Base-by-base conservation (phyloP, 371 early-diverging fungal genomes). In the Apophysomyces variabilis region DNA sequence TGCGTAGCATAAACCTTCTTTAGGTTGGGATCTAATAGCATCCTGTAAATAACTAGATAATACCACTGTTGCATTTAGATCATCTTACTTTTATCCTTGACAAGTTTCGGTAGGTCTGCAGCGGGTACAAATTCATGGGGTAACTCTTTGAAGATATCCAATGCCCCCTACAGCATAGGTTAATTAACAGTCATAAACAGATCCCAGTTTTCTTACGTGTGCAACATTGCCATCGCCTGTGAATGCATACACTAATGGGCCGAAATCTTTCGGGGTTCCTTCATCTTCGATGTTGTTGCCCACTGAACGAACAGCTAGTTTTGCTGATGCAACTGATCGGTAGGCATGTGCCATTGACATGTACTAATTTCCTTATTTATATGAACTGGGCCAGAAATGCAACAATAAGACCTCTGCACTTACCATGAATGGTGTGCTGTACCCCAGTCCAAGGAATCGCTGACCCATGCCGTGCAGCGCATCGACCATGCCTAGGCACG, bases 191-290 rank as follows among this genome's bases (percentile, higher is more conserved):
- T n/a, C 7, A 21, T 9, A 50, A 18, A 50, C 21, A 21, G 3
- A 50, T 21, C 9, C 18, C 18, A 0, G 14, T 14, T 1, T 11
- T 38, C 69, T 69, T 73, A 89, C 91, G 75, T 90, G 80, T n/a
- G 96, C 82, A 12, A 99, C 99, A 66, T 96, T 93, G 5, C 99
- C 99, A n/a, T 85, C 73, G n/a, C 99, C 99, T 5, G 96, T 96
- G 66, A 99, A 95, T 1, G 89, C 89, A 71, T 96, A 95, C 12
- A 91, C 83, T 79, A 98, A 77, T 7, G 99, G 99, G 1, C 94
- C 94, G 69, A 99, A 92, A 59, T 86, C 86, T 57, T 86, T 81
- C 8, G 97, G 96, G 0, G 98, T 85, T 1, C 97, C 96, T 67
- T 95, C 90, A 61, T 91, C 89, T 68, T 75, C 74, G 64, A 99